Conservation (phyloP, 1,284 basidiomycete genomes). For the Trichosporon ovoides region DNA sequence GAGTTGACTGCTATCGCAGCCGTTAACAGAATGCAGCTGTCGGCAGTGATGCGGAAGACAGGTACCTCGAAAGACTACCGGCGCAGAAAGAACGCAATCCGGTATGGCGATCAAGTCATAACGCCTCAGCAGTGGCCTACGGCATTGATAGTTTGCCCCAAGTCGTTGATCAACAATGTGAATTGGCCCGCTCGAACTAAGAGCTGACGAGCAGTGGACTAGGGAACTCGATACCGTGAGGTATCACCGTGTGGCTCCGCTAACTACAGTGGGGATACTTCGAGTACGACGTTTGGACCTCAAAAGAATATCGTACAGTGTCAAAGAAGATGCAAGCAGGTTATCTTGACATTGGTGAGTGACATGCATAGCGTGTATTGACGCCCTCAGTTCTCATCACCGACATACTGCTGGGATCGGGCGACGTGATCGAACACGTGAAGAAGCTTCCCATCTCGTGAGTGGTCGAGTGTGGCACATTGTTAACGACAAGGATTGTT, state of each 20-base stretch:
- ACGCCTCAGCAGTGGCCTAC: slow-evolving; percentile 41
- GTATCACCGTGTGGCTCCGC: neutral
- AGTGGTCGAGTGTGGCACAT: slow-evolving; percentile 1
- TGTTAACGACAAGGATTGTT: slow-evolving; percentile 23
- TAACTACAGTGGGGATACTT: slow-evolving; percentile 43
- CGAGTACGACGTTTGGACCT: slow-evolving; percentile 33
- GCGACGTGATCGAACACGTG: slow-evolving; percentile 19
- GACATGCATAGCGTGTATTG: neutral
- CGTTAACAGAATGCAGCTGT: slow-evolving; percentile 32
- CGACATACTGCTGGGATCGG: slow-evolving; percentile 21
- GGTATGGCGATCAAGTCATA: slow-evolving; percentile 13
- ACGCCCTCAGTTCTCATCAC: slow-evolving; percentile 34
- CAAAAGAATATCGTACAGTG: slow-evolving; percentile 16
- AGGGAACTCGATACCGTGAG: slow-evolving; percentile 50
- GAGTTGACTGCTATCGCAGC: neutral
- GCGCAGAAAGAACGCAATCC: slow-evolving; percentile 32
- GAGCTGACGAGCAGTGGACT: slow-evolving; percentile 44
- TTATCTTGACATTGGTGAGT: slow-evolving; percentile 42
- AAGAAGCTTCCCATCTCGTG: slow-evolving; percentile 41
- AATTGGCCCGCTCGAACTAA: slow-evolving; percentile 22
- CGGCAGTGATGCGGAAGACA: slow-evolving; percentile 53
- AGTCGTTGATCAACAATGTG: slow-evolving; percentile 48
- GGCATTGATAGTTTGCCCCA: slow-evolving; percentile 46
- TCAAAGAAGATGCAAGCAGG: slow-evolving; percentile 26
- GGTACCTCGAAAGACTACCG: slow-evolving; percentile 41